Conservation (phyloP, 768 basidiomycete species). For the Holtermannia corniformis region DNA sequence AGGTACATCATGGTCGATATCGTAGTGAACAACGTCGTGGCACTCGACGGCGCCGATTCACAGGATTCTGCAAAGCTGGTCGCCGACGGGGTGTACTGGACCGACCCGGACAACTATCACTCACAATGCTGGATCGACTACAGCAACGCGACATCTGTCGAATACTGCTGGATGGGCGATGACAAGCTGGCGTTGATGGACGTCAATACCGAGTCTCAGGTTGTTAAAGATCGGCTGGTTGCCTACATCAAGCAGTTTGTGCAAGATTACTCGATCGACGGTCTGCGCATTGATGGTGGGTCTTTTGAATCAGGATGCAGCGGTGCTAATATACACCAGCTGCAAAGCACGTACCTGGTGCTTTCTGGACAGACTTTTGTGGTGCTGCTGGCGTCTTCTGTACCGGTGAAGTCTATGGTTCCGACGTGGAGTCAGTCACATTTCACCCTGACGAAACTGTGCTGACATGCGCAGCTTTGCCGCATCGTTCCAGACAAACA, state of each 20-base stretch:
- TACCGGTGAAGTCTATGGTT: slow-evolving; percentile 71
- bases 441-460: neutral
- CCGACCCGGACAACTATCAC: slow-evolving; percentile 53
- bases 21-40: slow-evolving; percentile 76
- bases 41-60: slow-evolving; percentile 43
- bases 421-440: slow-evolving; percentile 42
- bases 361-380: slow-evolving; percentile 71
- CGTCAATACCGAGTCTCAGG: slow-evolving; percentile 62
- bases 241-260: slow-evolving; percentile 63
- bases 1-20: slow-evolving; percentile 73
- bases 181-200: slow-evolving; percentile 64
- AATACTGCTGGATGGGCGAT: slow-evolving; percentile 63
- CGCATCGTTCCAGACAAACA: slow-evolving; percentile 26
- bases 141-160: slow-evolving; percentile 45
- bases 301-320: neutral
- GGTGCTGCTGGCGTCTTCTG: slow-evolving; percentile 70
- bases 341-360: slow-evolving; percentile 55
- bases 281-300: slow-evolving; percentile 64
- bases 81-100: slow-evolving; percentile 24
- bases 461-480: slow-evolving; percentile 8
- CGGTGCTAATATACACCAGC: slow-evolving; percentile 41
- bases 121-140: slow-evolving; percentile 65
- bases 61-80: slow-evolving; percentile 10
- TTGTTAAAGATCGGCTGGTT: slow-evolving; percentile 55
- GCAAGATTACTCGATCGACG: slow-evolving; percentile 63